A percentile compares a stretch with the other conserved stretches of the same genome.
These are phyloP conservation scores for Monosporascus ibericus DNA, from an alignment of 2,329 filamentous ascomycete genomes.

Conservation along the genomic window DNA sequence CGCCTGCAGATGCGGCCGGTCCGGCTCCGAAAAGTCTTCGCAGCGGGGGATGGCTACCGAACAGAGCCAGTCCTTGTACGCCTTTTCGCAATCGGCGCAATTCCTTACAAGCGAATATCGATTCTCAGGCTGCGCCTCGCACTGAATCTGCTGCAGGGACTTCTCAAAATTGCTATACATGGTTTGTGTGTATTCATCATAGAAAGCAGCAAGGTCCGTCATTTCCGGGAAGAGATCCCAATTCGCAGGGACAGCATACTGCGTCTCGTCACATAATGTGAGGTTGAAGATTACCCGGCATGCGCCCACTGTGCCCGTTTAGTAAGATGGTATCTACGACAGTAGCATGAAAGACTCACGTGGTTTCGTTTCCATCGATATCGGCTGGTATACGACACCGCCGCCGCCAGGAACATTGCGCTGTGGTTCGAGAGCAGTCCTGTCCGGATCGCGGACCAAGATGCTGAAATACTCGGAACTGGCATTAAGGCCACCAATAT, in stretches of 20 bases:
- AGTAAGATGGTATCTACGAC: too few relatives aligned
- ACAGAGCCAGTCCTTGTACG: slow-evolving; percentile 95
- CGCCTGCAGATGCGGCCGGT: slow-evolving; percentile 48
- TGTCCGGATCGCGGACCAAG: slow-evolving; percentile 50
- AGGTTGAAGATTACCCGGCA: slow-evolving; percentile 84
- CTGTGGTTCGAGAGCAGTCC: slow-evolving; percentile 45
- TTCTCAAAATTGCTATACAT: slow-evolving; percentile 76
- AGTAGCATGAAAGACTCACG: slow-evolving; percentile 42
- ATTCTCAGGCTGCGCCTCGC: slow-evolving; percentile 66
- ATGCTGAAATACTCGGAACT: slow-evolving; percentile 69
- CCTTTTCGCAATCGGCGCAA: slow-evolving; percentile 68
- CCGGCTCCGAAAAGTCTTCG: slow-evolving; percentile 63
- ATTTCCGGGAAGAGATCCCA: slow-evolving; percentile 53
- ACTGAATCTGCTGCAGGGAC: slow-evolving; percentile 77
- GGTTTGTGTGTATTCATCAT: slow-evolving; percentile 66
- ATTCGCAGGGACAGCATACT: slow-evolving; percentile 87
- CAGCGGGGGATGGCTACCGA: slow-evolving; percentile 89
- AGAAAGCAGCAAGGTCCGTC: slow-evolving; percentile 59
- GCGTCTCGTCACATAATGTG: slow-evolving; percentile 80
- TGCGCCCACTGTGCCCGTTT: slow-evolving; percentile 12
- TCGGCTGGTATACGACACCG: slow-evolving; percentile 65
- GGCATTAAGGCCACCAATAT: slow-evolving; percentile 66
- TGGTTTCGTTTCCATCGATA: slow-evolving; percentile 71
- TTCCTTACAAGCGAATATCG: slow-evolving; percentile 74
- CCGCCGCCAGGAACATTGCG: slow-evolving; percentile 60